phyloP scores from a whole-genome alignment of 352 stramenopile genomes.

The Phytophthora megakarya region DNA sequence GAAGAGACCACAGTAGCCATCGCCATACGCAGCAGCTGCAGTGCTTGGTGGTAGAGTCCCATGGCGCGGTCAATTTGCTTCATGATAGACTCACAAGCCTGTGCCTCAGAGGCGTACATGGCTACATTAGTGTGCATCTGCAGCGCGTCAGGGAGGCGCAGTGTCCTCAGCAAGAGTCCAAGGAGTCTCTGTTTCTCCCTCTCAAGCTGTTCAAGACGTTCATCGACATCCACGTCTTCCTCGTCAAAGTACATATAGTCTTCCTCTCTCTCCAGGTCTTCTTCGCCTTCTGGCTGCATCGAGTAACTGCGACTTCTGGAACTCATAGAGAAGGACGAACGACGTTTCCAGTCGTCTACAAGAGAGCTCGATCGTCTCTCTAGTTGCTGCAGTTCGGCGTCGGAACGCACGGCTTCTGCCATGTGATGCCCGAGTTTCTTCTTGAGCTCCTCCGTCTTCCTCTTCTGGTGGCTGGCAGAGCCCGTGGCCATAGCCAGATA shows the following conservation, averaged over 20 bases:
- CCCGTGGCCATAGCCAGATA: slow-evolving; percentile 64
- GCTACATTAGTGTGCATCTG: slow-evolving; percentile 78
- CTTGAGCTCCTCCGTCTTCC: slow-evolving; percentile 59
- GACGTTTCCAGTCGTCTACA: slow-evolving; percentile 49
- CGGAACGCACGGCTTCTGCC: slow-evolving; percentile 50
- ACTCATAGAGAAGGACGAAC: slow-evolving; percentile 37
- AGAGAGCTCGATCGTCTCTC: slow-evolving; percentile 61
- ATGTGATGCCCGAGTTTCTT: slow-evolving; percentile 62
- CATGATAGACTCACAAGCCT: slow-evolving; percentile 70
- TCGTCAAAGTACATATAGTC: slow-evolving; percentile 27
- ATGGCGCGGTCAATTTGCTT: slow-evolving; percentile 67
- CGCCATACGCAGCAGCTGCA: slow-evolving; percentile 69
- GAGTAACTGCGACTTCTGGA: slow-evolving; percentile 13
- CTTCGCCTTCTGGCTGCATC: slow-evolving; percentile 25
- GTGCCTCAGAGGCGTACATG: slow-evolving; percentile 73
- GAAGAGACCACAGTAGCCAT: slow-evolving; percentile 67
- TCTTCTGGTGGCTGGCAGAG: slow-evolving; percentile 23
- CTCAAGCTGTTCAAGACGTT: slow-evolving; percentile 54
- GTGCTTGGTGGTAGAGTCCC: slow-evolving; percentile 62
- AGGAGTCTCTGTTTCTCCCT: slow-evolving; percentile 67
- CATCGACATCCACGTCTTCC: slow-evolving; percentile 36
- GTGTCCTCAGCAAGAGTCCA: slow-evolving; percentile 43
- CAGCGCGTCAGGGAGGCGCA: slow-evolving; percentile 56
- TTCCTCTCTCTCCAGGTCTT: slow-evolving; percentile 23
- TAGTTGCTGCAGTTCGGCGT: slow-evolving; percentile 61